Evolutionary conservation across 106 monocot species (phyloP).

Genomic region (Dendrobium catenatum): DNA sequence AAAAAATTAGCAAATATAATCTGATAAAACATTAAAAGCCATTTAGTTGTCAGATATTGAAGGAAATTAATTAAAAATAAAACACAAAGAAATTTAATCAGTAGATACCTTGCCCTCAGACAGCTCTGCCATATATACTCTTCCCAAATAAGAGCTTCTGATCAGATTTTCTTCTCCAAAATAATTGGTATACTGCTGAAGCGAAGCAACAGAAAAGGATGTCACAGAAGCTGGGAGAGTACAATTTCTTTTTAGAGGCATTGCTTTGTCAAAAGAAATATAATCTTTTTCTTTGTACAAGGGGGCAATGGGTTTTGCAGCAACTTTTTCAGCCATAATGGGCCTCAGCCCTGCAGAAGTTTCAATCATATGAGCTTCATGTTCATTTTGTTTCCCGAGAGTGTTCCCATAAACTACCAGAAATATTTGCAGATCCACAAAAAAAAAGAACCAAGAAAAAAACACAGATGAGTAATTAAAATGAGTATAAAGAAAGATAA

Average conservation of each 20-base stretch:
- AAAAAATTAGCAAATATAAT: no score
- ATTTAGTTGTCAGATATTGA: no score
- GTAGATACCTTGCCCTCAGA: neutral
- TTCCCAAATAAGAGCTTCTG: constrained; percentile 6
- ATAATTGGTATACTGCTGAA: constrained; percentile 10
- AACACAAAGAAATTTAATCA: neutral
- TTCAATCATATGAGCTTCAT: constrained; percentile 7
- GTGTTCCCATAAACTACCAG: neutral
- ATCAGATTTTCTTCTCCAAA: constrained; percentile 6
- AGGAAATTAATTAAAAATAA: no score
- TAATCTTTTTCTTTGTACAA: neutral
- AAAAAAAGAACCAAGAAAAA: neutral
- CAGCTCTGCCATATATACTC: neutral
- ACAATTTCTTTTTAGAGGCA: neutral
- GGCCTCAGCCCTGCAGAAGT: neutral
- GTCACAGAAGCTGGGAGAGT: constrained; percentile 3
- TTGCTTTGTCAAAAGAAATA: neutral
- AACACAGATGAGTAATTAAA: neutral
- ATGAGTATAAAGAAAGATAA: neutral
- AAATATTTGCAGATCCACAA: neutral
- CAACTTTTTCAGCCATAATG: constrained; percentile 10
- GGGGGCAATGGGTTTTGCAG: constrained; percentile 1
- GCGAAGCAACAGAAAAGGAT: constrained; percentile 14
- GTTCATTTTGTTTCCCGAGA: constrained; percentile 7
- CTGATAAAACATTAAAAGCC: no score